Base-by-base conservation (phyloP, 139 green algal species). In the Picocystis salinarum region DNA sequence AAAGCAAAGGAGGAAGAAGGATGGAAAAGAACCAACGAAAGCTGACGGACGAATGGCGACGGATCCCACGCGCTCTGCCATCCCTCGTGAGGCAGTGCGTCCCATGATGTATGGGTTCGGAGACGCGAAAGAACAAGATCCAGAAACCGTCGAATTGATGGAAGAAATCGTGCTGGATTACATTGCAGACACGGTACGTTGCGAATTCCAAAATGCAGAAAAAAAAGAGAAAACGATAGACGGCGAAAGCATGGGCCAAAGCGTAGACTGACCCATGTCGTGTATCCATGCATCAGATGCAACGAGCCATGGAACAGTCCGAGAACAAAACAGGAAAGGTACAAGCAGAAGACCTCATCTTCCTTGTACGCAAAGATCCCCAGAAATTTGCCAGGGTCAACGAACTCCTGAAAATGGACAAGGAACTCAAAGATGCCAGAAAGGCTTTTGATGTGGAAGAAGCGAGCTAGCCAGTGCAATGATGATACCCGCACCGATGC, bases 61-160 rank as follows among this genome's bases (percentile, higher is more conserved):
- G n/a, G n/a, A n/a, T n/a, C n/a, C n/a, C n/a, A n/a, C n/a, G n/a
- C n/a, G n/a, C n/a, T n/a, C n/a, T n/a, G n/a, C n/a, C n/a, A n/a
- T n/a, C n/a, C n/a, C n/a, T n/a, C n/a, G n/a, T n/a, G n/a, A n/a
- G n/a, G 36, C 7, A 42, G 36, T 42, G 36, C 36, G 36, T 6
- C 24, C 25, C 20, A 42, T 42, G 36, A 42, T 42, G 36, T 42
- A 28, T 42, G 36, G 36, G 6, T 42, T 42, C 25, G 36, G 36
- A 6, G 36, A 42, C 9, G 36, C 25, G 36, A 22, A 42, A 22
- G 20, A 42, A 6, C 36, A 20, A 22, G 7, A 28, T 20, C 36
- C 24, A 22, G 20, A 9, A 7, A 42, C 36, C 20, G 36, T 42
- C 20, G 36, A 42, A 20, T 28, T 22, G 6, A 22, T 42, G 36